phyloP scores from a whole-genome alignment of 2,329 filamentous ascomycete species.

The Cladosporium austrohemisphaericum region DNA sequence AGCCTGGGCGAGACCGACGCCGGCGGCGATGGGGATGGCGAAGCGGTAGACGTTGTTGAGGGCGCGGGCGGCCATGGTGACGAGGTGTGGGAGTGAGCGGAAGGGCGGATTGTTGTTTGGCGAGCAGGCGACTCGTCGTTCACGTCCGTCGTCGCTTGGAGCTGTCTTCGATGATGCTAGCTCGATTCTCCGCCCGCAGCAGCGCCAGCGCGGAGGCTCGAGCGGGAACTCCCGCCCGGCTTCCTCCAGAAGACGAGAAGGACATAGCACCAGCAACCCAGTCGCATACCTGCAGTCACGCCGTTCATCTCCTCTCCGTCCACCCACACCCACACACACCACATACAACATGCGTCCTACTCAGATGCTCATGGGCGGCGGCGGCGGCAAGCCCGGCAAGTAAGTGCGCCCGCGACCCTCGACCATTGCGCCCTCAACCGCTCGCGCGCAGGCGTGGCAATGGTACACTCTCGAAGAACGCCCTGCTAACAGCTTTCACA shows the following conservation, averaged over 20 bases:
- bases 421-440: neutral
- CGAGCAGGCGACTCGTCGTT: too few relatives aligned
- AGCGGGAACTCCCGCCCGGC: neutral
- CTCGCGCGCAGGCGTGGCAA: neutral
- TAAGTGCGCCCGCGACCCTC: slow-evolving; percentile 27
- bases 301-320: slow-evolving; percentile 6
- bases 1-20: slow-evolving; percentile 64
- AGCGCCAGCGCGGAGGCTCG: too few relatives aligned
- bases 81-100: neutral
- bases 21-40: slow-evolving; percentile 71
- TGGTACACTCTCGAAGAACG: neutral
- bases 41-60: slow-evolving; percentile 62
- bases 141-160: too few relatives aligned
- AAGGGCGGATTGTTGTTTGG: neutral
- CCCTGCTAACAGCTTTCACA: slow-evolving; percentile 34
- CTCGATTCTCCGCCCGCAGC: too few relatives aligned
- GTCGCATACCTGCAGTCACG: neutral
- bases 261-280: slow-evolving; percentile 1
- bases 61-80: slow-evolving; percentile 40
- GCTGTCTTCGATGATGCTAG: slow-evolving; percentile 18
- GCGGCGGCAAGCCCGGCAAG: slow-evolving; percentile 41
- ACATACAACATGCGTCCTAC: slow-evolving; percentile 35
- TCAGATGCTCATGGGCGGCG: slow-evolving; percentile 33
- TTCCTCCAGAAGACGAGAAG: slow-evolving; percentile 9
- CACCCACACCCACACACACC: slow-evolving; percentile 4